Evolutionary conservation across 2,329 filamentous ascomycete genomes (phyloP), one percentile per base, ranked within the genome.

Genomic region (Exserohilum rostratum): DNA sequence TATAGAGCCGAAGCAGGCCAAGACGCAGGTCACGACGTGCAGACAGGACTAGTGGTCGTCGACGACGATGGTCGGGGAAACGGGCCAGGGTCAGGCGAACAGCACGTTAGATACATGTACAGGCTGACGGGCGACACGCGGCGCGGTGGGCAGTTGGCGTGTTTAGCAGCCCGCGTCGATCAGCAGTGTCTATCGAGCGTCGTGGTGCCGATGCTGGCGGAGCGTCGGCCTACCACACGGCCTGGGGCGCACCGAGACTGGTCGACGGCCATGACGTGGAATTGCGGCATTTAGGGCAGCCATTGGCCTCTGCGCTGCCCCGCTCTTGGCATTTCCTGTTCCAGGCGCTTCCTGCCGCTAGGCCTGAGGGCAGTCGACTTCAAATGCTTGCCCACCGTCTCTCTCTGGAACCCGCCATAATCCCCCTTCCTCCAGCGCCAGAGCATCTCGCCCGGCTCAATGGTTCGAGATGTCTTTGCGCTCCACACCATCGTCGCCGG

Each of bases 381-480:
- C 60, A 64, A 64, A 66, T 60, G 60, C 55, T n/a, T 35, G 46
- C 33, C 38, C 51, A 31, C 30, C 17, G 34, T 40, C 39, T 44
- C 46, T 34, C 31, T 39, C 50, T n/a, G 31, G 22, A 30, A 17
- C 37, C n/a, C 27, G 39, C 25, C 22, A 33, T 40, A 42, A 22
- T 50, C 30, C 5, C 51, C 6, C 51, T 33, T 38, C 46, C 34
- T 38, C 39, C 39, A 34, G 44, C 22, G 31, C 31, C 51, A 15
- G 38, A 45, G 37, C 18, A 35, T 30, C 33, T 39, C 33, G 35
- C 33, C 29, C 49, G 12, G 51, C 50, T 59, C 61, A 56, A 67
- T 67, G 65, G 53, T 57, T 46, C 55, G 58, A 46, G 49, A 64
- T 61, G 64, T 64, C 38, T 61, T 66, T 46, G 53, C 60, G 46